phyloP scores from a whole-genome alignment of 2,329 filamentous ascomycete genomes.

The Fusarium setosum region DNA sequence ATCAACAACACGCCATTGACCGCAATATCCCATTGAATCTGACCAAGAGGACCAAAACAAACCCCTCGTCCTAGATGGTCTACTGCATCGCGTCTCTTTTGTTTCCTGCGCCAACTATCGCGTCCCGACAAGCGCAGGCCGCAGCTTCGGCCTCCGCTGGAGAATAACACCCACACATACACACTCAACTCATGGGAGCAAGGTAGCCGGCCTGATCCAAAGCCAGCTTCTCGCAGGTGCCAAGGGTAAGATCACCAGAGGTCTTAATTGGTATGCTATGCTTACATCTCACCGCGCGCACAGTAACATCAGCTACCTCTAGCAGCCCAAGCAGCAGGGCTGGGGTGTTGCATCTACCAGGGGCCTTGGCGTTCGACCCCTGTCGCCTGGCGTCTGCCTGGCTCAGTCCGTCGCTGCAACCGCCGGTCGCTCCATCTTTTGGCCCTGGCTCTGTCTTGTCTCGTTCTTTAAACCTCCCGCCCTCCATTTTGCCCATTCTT shows the following conservation, averaged over 20 bases:
- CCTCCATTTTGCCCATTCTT: conserved; percentile 42
- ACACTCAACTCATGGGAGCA: conserved; percentile 7
- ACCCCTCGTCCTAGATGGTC: background rate
- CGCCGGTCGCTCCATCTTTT: conserved; percentile 39
- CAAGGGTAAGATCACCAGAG: conserved; percentile 28
- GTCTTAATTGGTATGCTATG: conserved; percentile 25
- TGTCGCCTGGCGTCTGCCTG: conserved; percentile 40
- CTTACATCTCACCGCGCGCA: conserved; percentile 19
- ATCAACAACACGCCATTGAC: background rate
- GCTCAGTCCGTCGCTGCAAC: conserved; percentile 41
- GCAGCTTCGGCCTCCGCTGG: conserved; percentile 37
- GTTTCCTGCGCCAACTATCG: conserved; percentile 38
- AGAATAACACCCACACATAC: conserved; percentile 16
- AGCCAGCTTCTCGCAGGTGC: conserved; percentile 29
- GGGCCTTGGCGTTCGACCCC: conserved; percentile 37
- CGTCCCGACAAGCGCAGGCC: conserved; percentile 43
- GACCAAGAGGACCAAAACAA: background rate
- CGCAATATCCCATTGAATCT: background rate
- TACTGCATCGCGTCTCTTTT: conserved; percentile 33
- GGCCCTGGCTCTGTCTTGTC: conserved; percentile 42
- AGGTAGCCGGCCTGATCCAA: conserved; percentile 17
- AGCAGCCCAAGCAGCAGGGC: conserved; percentile 36
- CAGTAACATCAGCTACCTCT: conserved; percentile 35
- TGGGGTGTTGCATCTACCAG: conserved; percentile 28
- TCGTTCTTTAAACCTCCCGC: conserved; percentile 48